Conservation (phyloP, 352 stramenopile genomes). For the Phytophthora quininea region DNA sequence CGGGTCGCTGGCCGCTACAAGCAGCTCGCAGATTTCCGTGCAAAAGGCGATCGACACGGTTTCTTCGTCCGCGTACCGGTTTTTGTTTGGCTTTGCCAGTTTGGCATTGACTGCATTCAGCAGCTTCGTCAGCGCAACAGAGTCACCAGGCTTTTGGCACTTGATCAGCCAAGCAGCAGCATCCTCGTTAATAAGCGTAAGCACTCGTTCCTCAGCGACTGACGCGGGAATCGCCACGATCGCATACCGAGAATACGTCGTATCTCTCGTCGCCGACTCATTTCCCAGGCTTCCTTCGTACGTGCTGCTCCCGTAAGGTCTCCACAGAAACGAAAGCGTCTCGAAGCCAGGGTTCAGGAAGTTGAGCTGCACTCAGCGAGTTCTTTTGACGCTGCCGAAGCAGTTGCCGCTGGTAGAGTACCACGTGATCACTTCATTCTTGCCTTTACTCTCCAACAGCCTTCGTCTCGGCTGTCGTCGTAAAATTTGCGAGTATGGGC, state of each 20-base stretch:
- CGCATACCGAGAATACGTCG: constrained; percentile 19
- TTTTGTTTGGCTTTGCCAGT: not conserved
- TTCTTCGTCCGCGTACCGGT: not conserved
- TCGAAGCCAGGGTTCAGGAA: constrained; percentile 29
- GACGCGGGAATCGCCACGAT: constrained; percentile 10
- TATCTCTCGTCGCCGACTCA: constrained; percentile 25
- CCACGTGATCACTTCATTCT: constrained; percentile 15
- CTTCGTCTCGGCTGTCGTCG: not conserved
- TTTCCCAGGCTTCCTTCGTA: constrained; percentile 28
- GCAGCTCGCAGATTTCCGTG: constrained; percentile 1
- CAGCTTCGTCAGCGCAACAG: not conserved
- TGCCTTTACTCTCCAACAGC: not conserved
- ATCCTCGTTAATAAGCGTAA: not conserved
- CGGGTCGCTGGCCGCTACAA: constrained; percentile 9
- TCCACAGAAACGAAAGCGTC: constrained; percentile 19
- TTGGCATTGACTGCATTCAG: not conserved
- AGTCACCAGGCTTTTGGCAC: not conserved
- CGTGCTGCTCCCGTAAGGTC: constrained; percentile 12
- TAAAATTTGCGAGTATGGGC: constrained; percentile 7
- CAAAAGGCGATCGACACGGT: not conserved
- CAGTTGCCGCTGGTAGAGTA: not conserved
- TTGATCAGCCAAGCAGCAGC: not conserved
- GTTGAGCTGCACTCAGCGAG: constrained; percentile 10
- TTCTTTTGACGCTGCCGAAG: not conserved
- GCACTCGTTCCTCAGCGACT: not conserved